Conservation (phyloP, 306 rosid species). For the Vicia villosa region DNA sequence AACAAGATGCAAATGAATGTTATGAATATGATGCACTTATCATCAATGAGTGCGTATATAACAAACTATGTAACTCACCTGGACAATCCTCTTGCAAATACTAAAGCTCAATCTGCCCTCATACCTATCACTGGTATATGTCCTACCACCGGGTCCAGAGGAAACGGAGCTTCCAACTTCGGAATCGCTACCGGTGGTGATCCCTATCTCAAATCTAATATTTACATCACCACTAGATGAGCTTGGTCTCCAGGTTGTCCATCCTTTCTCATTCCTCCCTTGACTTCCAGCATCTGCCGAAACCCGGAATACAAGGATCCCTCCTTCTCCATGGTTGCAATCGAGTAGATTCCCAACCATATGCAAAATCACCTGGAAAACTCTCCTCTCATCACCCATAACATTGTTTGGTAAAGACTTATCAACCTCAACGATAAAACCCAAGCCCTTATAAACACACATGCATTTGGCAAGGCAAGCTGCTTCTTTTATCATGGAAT, state of each 20-base stretch:
- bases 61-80: slow-evolving; percentile 57
- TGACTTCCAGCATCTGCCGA: slow-evolving; percentile 74
- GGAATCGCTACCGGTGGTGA: slow-evolving; percentile 57
- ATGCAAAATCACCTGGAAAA: slow-evolving; percentile 96
- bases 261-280: slow-evolving; percentile 84
- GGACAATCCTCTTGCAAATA: slow-evolving; percentile 87
- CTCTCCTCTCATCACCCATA: slow-evolving; percentile 95
- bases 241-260: slow-evolving; percentile 82
- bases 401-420: slow-evolving; percentile 79
- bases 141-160: slow-evolving; percentile 48
- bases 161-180: slow-evolving; percentile 59
- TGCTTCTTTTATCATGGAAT: slow-evolving; percentile 86
- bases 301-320: slow-evolving; percentile 63
- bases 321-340: slow-evolving; percentile 63
- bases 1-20: slow-evolving; percentile 11
- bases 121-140: slow-evolving; percentile 62
- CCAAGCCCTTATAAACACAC: slow-evolving; percentile 74
- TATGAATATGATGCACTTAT: slow-evolving; percentile 7
- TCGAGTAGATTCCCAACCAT: slow-evolving; percentile 90
- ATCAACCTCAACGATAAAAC: slow-evolving; percentile 77
- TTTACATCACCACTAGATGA: slow-evolving; percentile 78
- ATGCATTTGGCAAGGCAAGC: slow-evolving; percentile 92
- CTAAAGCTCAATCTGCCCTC: slow-evolving; percentile 86
- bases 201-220: slow-evolving; percentile 84
- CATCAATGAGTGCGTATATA: not conserved